Conservation (phyloP, 148 eudicot species). For the Fagopyrum esculentum region DNA sequence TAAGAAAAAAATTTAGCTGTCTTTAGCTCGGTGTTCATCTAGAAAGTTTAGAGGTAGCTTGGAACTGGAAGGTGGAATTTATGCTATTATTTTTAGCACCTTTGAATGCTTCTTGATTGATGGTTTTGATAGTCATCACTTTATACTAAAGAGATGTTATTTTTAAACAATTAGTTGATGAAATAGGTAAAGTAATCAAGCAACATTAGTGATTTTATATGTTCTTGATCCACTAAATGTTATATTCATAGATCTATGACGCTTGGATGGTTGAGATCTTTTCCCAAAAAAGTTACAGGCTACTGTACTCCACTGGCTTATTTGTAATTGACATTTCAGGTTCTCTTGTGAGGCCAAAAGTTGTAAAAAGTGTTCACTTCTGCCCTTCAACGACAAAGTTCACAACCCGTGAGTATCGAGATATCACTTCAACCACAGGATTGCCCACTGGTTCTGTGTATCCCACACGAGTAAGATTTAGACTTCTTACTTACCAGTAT, state of each 20-base stretch:
- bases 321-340: constrained; percentile 29
- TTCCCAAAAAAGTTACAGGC: background rate
- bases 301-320: background rate
- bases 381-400: constrained; percentile 71
- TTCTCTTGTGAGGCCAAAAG: constrained; percentile 99
- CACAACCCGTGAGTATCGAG: constrained; percentile 86
- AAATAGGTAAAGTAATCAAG: background rate
- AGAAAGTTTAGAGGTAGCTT: background rate
- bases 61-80: background rate
- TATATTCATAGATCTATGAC: background rate
- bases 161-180: background rate
- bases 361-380: constrained; percentile 93
- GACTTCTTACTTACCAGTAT: background rate
- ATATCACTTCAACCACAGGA: constrained; percentile 85
- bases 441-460: constrained; percentile 99
- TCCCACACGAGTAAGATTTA: constrained; percentile 76
- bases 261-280: background rate
- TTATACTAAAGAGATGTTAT: background rate
- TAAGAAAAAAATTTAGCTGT: background rate
- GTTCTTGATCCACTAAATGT: background rate
- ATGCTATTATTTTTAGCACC: background rate
- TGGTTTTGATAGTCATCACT: background rate
- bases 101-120: background rate
- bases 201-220: background rate
- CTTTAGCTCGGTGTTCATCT: background rate